Evolutionary conservation across 495 filamentous ascomycete species (phyloP).

Genomic region (Pseudoneurospora amorphoporcata): DNA sequence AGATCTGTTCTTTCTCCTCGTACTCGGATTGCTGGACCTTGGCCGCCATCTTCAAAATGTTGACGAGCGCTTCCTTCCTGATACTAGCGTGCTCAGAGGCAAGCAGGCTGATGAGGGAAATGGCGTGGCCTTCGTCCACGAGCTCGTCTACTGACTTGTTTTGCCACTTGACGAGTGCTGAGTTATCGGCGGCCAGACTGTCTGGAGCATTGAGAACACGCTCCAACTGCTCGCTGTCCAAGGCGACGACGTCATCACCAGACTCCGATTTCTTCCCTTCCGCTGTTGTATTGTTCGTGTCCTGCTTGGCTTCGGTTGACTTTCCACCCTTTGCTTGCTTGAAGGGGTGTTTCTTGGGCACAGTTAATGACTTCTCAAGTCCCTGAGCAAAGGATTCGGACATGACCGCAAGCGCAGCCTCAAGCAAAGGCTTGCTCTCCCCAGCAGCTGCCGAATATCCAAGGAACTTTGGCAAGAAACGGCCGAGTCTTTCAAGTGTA

Average conservation of each 20-base stretch:
- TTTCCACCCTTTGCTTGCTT: constrained; percentile 3
- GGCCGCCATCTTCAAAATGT: constrained; percentile 51
- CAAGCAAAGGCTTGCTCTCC: constrained; percentile 33
- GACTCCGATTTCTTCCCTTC: neutral
- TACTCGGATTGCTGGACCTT: constrained; percentile 62
- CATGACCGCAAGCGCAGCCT: constrained; percentile 21
- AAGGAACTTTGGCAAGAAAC: constrained; percentile 51
- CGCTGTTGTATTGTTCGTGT: neutral
- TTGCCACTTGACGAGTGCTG: constrained; percentile 55
- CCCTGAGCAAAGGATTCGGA: constrained; percentile 6
- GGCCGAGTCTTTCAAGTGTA: constrained; percentile 31
- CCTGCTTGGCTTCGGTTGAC: neutral
- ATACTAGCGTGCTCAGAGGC: constrained; percentile 64
- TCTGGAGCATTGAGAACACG: constrained; percentile 24
- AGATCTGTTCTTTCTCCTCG: constrained; percentile 63
- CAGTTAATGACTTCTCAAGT: neutral
- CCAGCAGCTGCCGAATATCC: constrained; percentile 24
- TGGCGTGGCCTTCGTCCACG: constrained; percentile 59
- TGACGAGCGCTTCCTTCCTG: constrained; percentile 62
- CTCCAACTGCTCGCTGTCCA: constrained; percentile 19
- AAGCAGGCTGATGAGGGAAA: constrained; percentile 60
- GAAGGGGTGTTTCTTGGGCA: neutral
- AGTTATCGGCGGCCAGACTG: constrained; percentile 41
- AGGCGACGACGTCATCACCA: neutral
- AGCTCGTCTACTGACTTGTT: constrained; percentile 63